phyloP scores from a whole-genome alignment of 805 yeast genomes.

The Pichia rugopelliculosa region DNA sequence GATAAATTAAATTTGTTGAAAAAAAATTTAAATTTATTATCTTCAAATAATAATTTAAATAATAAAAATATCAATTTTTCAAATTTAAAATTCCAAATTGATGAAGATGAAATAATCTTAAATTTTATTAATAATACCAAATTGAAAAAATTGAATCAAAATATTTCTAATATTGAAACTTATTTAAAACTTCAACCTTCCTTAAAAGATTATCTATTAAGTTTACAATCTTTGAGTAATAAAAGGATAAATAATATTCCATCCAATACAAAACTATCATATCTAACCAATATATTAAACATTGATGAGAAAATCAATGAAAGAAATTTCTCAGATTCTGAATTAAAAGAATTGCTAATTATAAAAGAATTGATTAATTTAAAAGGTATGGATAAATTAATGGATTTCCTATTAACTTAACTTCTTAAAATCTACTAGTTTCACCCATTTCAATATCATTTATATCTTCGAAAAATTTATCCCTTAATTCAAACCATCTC shows the following conservation, averaged over 20 bases:
- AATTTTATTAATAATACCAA: slow-evolving; percentile 59
- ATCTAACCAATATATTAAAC: slow-evolving; percentile 26
- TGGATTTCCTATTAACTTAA: slow-evolving; percentile 43
- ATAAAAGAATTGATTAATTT: slow-evolving; percentile 55
- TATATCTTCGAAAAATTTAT: slow-evolving; percentile 83
- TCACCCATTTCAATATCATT: slow-evolving; percentile 50
- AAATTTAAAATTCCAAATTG: slow-evolving; percentile 50
- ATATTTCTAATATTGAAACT: slow-evolving; percentile 23
- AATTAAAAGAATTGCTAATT: slow-evolving; percentile 42
- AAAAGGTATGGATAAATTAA: slow-evolving; percentile 62
- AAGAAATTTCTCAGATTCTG: slow-evolving; percentile 26
- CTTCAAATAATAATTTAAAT: slow-evolving; percentile 5
- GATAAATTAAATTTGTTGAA: slow-evolving; percentile 26
- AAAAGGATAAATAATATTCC: slow-evolving; percentile 21
- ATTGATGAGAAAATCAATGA: slow-evolving; percentile 24
- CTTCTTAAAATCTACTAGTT: too few relatives aligned
- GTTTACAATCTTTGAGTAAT: slow-evolving; percentile 27
- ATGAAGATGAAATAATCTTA: slow-evolving; percentile 58
- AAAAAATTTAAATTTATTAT: background rate
- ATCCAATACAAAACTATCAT: background rate
- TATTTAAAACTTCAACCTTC: slow-evolving; percentile 23
- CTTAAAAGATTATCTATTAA: slow-evolving; percentile 25
- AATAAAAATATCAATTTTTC: slow-evolving; percentile 13
- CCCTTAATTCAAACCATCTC: slow-evolving; percentile 84
- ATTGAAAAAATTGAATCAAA: slow-evolving; percentile 27